A percentile compares a stretch with the other conserved stretches of the same genome.
These are phyloP conservation scores for Camelina neglecta DNA, from an alignment of 345 rosid genomes.

Conservation along the genomic window DNA sequence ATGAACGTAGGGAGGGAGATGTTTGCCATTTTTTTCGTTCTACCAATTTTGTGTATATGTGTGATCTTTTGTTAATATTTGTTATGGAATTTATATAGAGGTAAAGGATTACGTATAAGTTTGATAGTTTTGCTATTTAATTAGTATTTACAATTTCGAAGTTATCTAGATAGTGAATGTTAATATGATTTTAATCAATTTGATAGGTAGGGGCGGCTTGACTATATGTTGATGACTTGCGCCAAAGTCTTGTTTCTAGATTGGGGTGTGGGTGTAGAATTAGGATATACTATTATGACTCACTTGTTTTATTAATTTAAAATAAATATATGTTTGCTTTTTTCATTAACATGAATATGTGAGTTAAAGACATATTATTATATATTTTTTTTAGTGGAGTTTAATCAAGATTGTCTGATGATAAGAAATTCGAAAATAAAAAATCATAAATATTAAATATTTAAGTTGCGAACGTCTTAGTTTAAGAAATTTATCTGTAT, in stretches of 20 bases:
- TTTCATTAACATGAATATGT: too few relatives aligned
- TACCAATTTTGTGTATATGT: constrained; percentile 16
- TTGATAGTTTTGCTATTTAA: constrained; percentile 10
- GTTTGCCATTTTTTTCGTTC: constrained; percentile 25
- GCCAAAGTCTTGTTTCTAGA: constrained; percentile 25
- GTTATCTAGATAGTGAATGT: constrained; percentile 25
- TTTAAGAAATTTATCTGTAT: too few relatives aligned
- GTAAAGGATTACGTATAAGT: neutral
- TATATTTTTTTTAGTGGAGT: neutral
- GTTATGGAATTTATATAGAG: constrained; percentile 29
- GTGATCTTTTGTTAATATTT: constrained; percentile 17
- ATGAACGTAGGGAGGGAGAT: constrained; percentile 26
- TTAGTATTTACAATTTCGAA: neutral
- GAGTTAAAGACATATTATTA: neutral
- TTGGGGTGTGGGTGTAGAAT: constrained; percentile 1
- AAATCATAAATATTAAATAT: too few relatives aligned
- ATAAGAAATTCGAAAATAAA: neutral
- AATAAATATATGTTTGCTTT: too few relatives aligned
- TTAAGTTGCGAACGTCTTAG: too few relatives aligned
- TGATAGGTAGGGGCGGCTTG: constrained; percentile 40
- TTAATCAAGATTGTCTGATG: neutral
- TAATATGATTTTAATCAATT: constrained; percentile 3
- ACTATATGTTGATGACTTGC: constrained; percentile 16
- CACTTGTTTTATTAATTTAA: neutral
- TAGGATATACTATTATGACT: neutral